Evolutionary conservation across 2,329 filamentous ascomycete species (phyloP), one percentile per base, ranked within the genome.

Genomic region (Aspergillus eucalypticola): DNA sequence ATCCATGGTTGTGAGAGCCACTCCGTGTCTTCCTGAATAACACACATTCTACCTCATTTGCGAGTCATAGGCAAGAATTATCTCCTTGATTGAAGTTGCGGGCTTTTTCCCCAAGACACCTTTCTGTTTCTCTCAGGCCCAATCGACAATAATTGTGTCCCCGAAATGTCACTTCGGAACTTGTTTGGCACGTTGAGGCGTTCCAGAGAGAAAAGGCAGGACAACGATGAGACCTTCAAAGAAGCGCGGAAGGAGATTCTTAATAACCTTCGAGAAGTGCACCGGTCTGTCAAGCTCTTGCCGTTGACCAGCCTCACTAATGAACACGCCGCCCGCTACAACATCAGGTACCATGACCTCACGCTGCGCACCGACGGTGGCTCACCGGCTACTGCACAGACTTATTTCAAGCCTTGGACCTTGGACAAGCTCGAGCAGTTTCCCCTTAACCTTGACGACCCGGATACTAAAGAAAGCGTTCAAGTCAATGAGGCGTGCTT

Each of bases 331-430:
- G 38, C 38, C 38, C 5, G 7, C 0, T 41, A 41, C 3, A 8
- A 41, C 8, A 19, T 41, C 38, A 10, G 0, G 3, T 41, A n/a
- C 38, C 1, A 8, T 17, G 7, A n/a, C 0, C 38, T 41, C 15
- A 41, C 1, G 6, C 7, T 41, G 2, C 38, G 38, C 15, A 41
- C 38, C 3, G 38, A 41, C 8, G 38, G 15, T 1, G n/a, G 38
- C 15, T 41, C 15, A 6, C 3, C 38, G 17, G 15, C n/a, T n/a
- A 41, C 38, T 5, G 15, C 15, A 17, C 15, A 17, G 13, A 17
- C 35, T 3, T 38, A 52, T 35, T 52, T 52, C 29, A 19, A 52
- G n/a, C 49, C 49, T 17, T 52, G 49, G 49, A n/a, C 49, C 3
- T 13, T 52, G 17, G 10, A 19, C 2, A 32, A 35, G 17, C 49